These are phyloP conservation scores for Rhododendron molle DNA, from an alignment of 148 eudicot genomes.

Conservation along the genomic window DNA sequence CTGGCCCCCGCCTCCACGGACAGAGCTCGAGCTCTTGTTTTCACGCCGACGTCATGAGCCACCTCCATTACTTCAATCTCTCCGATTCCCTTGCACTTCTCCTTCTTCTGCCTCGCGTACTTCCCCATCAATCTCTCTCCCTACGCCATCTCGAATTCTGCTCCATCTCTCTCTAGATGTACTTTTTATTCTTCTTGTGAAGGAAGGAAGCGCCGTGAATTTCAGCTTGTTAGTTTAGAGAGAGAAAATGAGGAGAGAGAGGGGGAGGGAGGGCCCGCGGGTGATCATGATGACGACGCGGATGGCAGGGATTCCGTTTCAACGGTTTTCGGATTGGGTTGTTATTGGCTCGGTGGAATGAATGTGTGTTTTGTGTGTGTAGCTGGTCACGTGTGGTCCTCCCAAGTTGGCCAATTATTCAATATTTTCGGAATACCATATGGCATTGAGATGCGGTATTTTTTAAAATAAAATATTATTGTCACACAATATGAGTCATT, in stretches of 20 bases:
- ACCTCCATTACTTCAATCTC: constrained; percentile 30
- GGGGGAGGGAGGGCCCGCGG: background rate
- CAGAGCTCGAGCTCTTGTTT: constrained; percentile 31
- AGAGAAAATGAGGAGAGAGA: constrained; percentile 14
- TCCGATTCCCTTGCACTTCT: constrained; percentile 16
- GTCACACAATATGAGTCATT: no score
- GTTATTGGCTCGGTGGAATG: constrained; percentile 4
- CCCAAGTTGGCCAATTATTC: background rate
- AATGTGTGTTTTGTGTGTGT: background rate
- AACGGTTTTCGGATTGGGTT: constrained; percentile 35
- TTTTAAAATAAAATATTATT: no score
- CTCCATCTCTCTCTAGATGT: constrained; percentile 1
- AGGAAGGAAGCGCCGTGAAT: background rate
- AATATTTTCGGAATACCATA: no score
- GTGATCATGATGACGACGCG: constrained; percentile 9
- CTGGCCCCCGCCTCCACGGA: constrained; percentile 15
- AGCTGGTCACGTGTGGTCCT: constrained; percentile 24
- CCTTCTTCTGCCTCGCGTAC: constrained; percentile 15
- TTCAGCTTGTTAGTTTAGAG: constrained; percentile 6
- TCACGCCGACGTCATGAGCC: constrained; percentile 19
- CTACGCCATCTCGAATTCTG: background rate
- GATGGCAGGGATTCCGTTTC: constrained; percentile 33
- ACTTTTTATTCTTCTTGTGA: background rate
- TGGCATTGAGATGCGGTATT: no score
- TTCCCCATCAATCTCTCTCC: constrained; percentile 11